Evolutionary conservation across 148 eudicot genomes (phyloP).

Genomic region (Rhododendron henanense): DNA sequence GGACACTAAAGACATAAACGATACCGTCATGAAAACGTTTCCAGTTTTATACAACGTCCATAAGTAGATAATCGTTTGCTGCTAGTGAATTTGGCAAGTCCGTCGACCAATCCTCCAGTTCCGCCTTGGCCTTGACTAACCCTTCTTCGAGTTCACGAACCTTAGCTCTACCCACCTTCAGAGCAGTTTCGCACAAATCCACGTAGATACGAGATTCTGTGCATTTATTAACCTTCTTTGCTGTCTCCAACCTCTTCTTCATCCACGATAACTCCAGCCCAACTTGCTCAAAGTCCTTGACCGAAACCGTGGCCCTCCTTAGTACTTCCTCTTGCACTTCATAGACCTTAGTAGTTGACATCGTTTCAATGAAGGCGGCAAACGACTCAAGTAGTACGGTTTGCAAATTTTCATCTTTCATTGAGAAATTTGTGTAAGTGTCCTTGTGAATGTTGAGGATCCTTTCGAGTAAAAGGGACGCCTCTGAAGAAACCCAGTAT

Average conservation of each 20-base stretch:
- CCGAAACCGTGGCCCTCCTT: neutral
- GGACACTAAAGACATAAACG: neutral
- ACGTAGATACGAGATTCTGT: neutral
- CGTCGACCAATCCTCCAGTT: neutral
- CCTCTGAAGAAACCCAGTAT: neutral
- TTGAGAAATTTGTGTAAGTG: neutral
- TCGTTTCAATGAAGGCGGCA: neutral
- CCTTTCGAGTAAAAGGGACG: neutral
- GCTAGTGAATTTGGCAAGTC: constrained; percentile 1
- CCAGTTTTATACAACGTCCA: neutral
- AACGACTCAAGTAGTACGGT: neutral
- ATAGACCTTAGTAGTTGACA: neutral
- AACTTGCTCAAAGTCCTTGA: neutral
- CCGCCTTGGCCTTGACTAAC: neutral
- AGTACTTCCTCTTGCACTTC: neutral
- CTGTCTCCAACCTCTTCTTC: neutral
- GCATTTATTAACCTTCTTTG: neutral
- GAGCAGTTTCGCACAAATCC: neutral
- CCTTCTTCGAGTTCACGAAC: constrained; percentile 4
- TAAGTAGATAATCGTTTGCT: neutral
- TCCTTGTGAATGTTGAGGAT: neutral
- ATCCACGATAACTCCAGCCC: neutral
- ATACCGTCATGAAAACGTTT: neutral
- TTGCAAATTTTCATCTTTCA: neutral
- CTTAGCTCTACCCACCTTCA: neutral